Conservation (phyloP, 2,329 filamentous ascomycete genomes). For the Trichoderma sp. region DNA sequence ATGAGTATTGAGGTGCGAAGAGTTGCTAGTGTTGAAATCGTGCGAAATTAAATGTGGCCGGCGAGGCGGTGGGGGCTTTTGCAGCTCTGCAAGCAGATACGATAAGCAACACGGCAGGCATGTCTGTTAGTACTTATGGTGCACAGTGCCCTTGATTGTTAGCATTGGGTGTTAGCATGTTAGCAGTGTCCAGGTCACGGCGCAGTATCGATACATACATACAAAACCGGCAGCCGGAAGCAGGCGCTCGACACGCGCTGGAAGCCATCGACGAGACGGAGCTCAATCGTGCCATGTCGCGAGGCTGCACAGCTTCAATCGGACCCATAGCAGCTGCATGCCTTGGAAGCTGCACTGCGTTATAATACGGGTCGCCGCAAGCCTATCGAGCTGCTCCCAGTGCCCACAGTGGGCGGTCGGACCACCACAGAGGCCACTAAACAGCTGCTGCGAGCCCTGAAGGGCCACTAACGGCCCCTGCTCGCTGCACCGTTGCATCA, state of each 20-base stretch:
- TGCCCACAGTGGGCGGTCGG: constrained; percentile 17
- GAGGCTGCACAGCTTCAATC: constrained; percentile 8
- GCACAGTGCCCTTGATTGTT: neutral
- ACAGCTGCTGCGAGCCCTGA: neutral
- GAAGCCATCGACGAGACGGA: constrained; percentile 9
- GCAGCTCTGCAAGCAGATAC: constrained; percentile 6
- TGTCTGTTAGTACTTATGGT: neutral
- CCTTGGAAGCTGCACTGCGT: neutral
- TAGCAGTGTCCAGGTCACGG: neutral
- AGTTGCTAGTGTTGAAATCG: constrained; percentile 17
- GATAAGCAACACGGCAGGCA: constrained; percentile 7
- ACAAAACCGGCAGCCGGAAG: neutral
- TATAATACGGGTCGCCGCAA: neutral
- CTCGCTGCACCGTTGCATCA: constrained; percentile 21
- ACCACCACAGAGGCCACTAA: constrained; percentile 7
- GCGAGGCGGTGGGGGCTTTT: constrained; percentile 17
- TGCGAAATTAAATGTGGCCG: constrained; percentile 25
- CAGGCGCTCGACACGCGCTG: constrained; percentile 4
- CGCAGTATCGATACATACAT: neutral
- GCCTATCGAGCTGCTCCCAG: constrained; percentile 6
- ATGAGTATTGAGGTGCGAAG: constrained; percentile 17
- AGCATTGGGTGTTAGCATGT: neutral
- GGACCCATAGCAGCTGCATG: constrained; percentile 5
- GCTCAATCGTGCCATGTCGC: constrained; percentile 18
- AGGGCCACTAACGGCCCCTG: constrained; percentile 4